Base-by-base conservation (phyloP, 768 basidiomycete species). In the Russula sp. region DNA sequence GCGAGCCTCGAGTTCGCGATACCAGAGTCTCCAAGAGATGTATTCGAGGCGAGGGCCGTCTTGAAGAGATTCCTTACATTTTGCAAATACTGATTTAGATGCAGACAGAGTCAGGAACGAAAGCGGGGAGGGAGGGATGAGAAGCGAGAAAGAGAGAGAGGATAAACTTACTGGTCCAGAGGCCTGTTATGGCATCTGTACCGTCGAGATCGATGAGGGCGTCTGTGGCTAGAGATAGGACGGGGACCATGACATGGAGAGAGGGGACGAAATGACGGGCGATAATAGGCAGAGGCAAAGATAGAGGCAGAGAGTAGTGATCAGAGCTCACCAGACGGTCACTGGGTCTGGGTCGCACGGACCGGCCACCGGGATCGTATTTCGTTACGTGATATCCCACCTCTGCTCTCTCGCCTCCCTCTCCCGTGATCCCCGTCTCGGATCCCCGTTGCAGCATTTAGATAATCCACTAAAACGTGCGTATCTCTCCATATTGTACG, bases 11-110 rank as follows among this genome's bases (percentile, higher is more conserved):
- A 88, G 77, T 66, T 89, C 84, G 67, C 85, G 82, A 72, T 88
- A 83, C 88, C 90, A 90, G 9, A 94, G 77, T 58, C 92, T 79
- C 92, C 92, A 95, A 3, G 89, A 86, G 59, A 94, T 87, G 71
- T 95, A 93, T 76, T 94, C 92, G 32, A 94, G 81, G 32, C 92
- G 77, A 7, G 79, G 80, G n/a, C 93, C 93, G 69, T 94, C 87
- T 69, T 88, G 82, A 3, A 94, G 77, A 1, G 85, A 85, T 68
- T 84, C 81, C 74, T 90, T 91, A 78, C 88, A 92, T 73, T 91
- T 90, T 57, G 89, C 84, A 71, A 94, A 92, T 8, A 94, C 92
- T 92, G 60, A 60, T 53, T 34, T 14, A 26, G 38, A 11, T 30
- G 14, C 10, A 11, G 38, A 30, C 28, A 30, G 28, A 52, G 59